Percentiles rank a stretch among this genome's conserved stretches.
These are phyloP conservation scores for Eucalyptus pauciflora DNA, from an alignment of 345 rosid genomes.

Conservation along the genomic window DNA sequence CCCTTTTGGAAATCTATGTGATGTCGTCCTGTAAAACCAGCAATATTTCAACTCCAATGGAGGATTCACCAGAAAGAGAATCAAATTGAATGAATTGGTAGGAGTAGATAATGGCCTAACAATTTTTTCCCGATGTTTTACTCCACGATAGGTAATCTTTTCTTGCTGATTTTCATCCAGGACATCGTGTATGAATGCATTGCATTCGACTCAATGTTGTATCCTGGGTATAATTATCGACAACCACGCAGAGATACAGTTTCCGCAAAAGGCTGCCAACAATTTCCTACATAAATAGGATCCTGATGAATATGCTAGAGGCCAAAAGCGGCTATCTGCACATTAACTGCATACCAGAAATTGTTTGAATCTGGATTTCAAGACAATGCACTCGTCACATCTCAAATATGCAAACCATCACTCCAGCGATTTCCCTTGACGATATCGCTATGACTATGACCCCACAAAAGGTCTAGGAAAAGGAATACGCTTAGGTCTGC, in stretches of 20 bases:
- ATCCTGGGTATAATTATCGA: not conserved
- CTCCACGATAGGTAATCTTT: not conserved
- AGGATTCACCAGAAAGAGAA: not conserved
- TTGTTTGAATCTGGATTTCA: not conserved
- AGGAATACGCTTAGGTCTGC: not conserved
- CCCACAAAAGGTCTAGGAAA: not conserved
- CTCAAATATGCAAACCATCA: not conserved
- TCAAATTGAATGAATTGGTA: not conserved
- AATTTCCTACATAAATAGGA: not conserved
- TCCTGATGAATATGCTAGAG: not conserved
- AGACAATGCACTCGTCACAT: not conserved
- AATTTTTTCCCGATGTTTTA: not conserved
- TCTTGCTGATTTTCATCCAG: not conserved
- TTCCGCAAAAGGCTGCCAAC: not conserved
- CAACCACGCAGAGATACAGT: not conserved
- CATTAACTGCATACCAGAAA: not conserved
- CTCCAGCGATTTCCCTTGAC: not conserved
- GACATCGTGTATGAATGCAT: not conserved
- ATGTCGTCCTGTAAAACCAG: not conserved
- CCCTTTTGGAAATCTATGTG: not conserved
- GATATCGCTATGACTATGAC: not conserved
- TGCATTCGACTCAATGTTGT: not conserved
- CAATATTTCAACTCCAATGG: not conserved
- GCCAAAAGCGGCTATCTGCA: not conserved
- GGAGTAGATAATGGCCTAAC: not conserved